A percentile compares a stretch with the other conserved stretches of the same genome.
phyloP scores from a whole-genome alignment of 192 early-diverging fungal species.

The Coemansia sp. region DNA sequence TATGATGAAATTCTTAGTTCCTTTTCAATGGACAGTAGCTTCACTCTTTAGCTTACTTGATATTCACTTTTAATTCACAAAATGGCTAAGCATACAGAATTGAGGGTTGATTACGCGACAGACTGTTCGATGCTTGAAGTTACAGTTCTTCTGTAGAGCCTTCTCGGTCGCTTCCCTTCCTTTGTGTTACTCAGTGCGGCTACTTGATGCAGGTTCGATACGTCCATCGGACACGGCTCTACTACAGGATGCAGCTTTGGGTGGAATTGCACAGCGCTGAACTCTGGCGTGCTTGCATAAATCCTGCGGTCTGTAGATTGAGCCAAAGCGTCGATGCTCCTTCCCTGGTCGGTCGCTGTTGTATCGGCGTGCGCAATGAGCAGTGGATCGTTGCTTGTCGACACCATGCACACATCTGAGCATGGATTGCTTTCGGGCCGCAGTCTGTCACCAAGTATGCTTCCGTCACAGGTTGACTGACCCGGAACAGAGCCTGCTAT shows the following conservation, averaged over 20 bases:
- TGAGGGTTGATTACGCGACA: neutral
- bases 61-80: too few species aligned
- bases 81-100: too few species aligned
- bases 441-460: constrained; percentile 32
- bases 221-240: constrained; percentile 35
- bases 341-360: too few species aligned
- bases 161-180: neutral
- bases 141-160: constrained; percentile 1
- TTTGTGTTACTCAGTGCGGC: neutral
- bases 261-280: constrained; percentile 9
- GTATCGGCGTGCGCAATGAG: neutral
- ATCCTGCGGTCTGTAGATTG: neutral
- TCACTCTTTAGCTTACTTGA: neutral
- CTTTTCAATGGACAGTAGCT: neutral
- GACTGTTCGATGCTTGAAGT: neutral
- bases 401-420: neutral
- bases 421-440: constrained; percentile 7
- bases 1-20: constrained; percentile 16
- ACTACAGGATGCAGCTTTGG: constrained; percentile 42
- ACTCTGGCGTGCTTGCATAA: neutral
- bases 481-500: constrained; percentile 4
- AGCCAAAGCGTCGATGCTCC: neutral
- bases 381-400: constrained; percentile 3
- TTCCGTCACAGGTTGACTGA: constrained; percentile 1
- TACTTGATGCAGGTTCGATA: constrained; percentile 18